Base-by-base conservation (phyloP, 768 basidiomycete genomes). In the Tulasnella sp. region DNA sequence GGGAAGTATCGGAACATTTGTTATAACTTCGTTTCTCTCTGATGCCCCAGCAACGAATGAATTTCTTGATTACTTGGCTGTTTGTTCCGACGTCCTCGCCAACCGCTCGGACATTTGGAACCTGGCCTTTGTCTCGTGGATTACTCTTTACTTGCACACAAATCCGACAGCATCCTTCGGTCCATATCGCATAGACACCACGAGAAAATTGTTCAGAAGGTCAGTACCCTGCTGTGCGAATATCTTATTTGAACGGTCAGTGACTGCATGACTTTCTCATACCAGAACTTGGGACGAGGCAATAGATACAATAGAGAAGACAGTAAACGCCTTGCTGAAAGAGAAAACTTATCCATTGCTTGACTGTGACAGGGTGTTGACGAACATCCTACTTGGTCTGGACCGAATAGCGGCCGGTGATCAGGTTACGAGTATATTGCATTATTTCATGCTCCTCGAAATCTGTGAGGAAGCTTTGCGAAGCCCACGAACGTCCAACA, bases 101-200 rank as follows among this genome's bases (percentile, higher is more conserved):
- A 27, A 8, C n/a, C n/a, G n/a, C 58, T 62, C 58, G 24, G 58
- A 62, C 24, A 14, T 62, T 62, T 24, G 31, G 31, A 21, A 21
- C 58, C 31, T n/a, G 9, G 3, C n/a, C 31, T 7, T 62, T 27
- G 8, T 27, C 58, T 62, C 58, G 58, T 48, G 46, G 46, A 16
- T 6, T 48, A 14, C 27, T 62, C 19, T 10, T n/a, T n/a, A 14
- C 27, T 62, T 27, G 5, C 6, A 14, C 58, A 27, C 3, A 24
- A 24, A 62, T n/a, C n/a, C n/a, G 10, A 62, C 8, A n/a, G 31
- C 24, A 27, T 14, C 7, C 24, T 10, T 14, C 4, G 6, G 58
- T 85, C 93, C 92, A 5, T 4, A 40, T 40, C 6, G 16, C 4
- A 9, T 62, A 4, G 9, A 62, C 4, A 10, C 4, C 18, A 27